These are phyloP conservation scores for Sugiyamaella sp. DNA, from an alignment of 1,139 yeast species.

Conservation along the genomic window DNA sequence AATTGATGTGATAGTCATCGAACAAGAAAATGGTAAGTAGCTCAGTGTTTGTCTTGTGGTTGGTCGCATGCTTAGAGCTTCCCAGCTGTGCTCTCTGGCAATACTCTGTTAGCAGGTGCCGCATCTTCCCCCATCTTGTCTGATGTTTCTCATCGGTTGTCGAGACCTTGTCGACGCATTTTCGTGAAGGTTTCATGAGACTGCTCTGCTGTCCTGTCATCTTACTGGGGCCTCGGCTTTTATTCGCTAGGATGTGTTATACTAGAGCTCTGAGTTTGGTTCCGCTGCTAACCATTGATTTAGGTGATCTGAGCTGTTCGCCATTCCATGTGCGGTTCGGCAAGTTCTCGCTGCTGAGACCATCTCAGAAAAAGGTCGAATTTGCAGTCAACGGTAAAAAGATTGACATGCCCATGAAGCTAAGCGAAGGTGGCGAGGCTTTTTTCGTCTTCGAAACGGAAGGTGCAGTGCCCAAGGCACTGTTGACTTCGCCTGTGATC, in stretches of 20 bases:
- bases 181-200: too few relatives aligned
- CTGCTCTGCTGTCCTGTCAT: too few relatives aligned
- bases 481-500: constrained; percentile 89
- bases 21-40: constrained; percentile 67
- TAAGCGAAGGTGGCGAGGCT: constrained; percentile 98
- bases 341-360: constrained; percentile 85
- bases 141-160: too few relatives aligned
- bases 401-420: constrained; percentile 89
- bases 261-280: too few relatives aligned
- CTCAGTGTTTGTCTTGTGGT: background rate
- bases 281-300: background rate
- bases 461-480: constrained; percentile 69
- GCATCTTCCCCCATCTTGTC: too few relatives aligned
- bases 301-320: constrained; percentile 78
- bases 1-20: constrained; percentile 95
- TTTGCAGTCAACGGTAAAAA: constrained; percentile 80
- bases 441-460: constrained; percentile 92
- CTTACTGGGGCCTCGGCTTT: too few relatives aligned
- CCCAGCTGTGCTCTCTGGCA: too few relatives aligned
- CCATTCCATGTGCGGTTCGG: constrained; percentile 98
- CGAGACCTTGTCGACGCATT: too few relatives aligned
- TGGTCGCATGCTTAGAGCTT: background rate
- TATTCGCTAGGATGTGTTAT: too few relatives aligned
- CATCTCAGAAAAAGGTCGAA: constrained; percentile 95
- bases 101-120: too few relatives aligned